Evolutionary conservation across 2,329 filamentous ascomycete species (phyloP).

Genomic region (Diaporthe helianthi): DNA sequence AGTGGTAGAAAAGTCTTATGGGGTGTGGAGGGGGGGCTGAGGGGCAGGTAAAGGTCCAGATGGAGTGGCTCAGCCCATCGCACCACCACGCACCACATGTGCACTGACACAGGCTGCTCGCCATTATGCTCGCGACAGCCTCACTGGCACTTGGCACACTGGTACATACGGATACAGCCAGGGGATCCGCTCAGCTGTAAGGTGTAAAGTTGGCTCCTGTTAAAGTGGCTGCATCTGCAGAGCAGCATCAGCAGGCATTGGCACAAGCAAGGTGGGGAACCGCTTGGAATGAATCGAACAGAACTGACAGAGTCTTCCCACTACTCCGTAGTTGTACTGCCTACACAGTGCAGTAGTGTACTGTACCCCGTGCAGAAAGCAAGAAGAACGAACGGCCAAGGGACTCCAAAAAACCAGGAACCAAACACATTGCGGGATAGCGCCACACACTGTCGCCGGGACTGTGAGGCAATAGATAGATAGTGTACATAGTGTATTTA

Average conservation of each 20-base stretch:
- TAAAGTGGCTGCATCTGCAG: slow-evolving; percentile 26
- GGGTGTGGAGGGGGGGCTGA: slow-evolving; percentile 2
- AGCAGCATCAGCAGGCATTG: background rate
- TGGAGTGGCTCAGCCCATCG: background rate
- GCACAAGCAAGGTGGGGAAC: slow-evolving; percentile 6
- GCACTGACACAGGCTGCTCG: too few species aligned
- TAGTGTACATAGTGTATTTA: too few species aligned
- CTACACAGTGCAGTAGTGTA: background rate
- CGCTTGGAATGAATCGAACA: slow-evolving; percentile 15
- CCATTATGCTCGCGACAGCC: background rate
- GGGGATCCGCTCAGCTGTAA: background rate
- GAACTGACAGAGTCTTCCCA: background rate
- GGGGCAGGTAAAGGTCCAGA: slow-evolving; percentile 1
- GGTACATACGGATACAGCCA: too few species aligned
- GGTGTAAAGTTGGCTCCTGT: slow-evolving; percentile 3
- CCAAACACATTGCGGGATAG: background rate
- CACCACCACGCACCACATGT: background rate
- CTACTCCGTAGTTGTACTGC: background rate
- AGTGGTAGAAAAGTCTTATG: slow-evolving; percentile 2
- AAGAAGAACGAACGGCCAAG: background rate
- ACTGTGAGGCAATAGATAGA: slow-evolving; percentile 30
- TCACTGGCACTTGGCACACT: too few species aligned
- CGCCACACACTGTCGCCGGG: slow-evolving; percentile 5
- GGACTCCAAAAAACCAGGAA: background rate
- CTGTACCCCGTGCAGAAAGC: too few species aligned